Evolutionary conservation across 176 grass and related monocot species (phyloP).

Genomic region (Aechmea fasciata): DNA sequence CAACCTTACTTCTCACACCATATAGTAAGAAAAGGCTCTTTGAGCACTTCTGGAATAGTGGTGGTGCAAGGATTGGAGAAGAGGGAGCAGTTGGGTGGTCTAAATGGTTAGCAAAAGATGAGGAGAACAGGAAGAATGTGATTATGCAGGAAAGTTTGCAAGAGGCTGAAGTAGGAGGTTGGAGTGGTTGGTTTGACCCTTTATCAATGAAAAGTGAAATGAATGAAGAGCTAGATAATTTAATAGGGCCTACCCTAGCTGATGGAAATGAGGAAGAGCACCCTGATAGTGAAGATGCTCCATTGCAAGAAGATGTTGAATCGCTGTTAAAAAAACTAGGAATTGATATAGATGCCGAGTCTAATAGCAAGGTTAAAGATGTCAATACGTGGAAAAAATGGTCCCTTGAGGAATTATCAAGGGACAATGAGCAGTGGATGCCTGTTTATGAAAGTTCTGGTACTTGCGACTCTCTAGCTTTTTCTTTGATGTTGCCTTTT

Average conservation of each 20-base stretch:
- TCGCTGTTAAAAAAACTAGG: conserved; percentile 84
- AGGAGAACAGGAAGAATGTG: conserved; percentile 52
- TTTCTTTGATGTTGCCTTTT: conserved; percentile 21
- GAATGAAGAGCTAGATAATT: conserved; percentile 21
- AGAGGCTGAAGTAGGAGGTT: conserved; percentile 56
- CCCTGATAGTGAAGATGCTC: conserved; percentile 40
- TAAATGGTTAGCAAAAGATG: conserved; percentile 83
- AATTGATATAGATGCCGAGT: conserved; percentile 72
- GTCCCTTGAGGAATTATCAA: conserved; percentile 60
- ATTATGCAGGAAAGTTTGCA: conserved; percentile 44
- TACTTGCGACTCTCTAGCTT: conserved; percentile 19
- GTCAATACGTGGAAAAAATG: conserved; percentile 92
- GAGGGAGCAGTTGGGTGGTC: conserved; percentile 86
- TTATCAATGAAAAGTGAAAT: conserved; percentile 28
- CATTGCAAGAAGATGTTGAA: conserved; percentile 69
- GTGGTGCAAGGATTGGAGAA: conserved; percentile 68
- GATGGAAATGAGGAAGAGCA: conserved; percentile 43
- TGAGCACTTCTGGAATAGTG: conserved; percentile 96
- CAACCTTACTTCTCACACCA: conserved; percentile 54
- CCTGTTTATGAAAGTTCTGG: conserved; percentile 67
- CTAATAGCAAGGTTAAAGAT: conserved; percentile 82
- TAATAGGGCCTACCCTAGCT: conserved; percentile 21
- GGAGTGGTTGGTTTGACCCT: conserved; percentile 97
- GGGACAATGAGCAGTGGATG: conserved; percentile 85
- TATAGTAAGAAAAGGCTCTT: conserved; percentile 87